Evolutionary conservation across 768 basidiomycete genomes (phyloP).

Genomic region (Mycena pura): DNA sequence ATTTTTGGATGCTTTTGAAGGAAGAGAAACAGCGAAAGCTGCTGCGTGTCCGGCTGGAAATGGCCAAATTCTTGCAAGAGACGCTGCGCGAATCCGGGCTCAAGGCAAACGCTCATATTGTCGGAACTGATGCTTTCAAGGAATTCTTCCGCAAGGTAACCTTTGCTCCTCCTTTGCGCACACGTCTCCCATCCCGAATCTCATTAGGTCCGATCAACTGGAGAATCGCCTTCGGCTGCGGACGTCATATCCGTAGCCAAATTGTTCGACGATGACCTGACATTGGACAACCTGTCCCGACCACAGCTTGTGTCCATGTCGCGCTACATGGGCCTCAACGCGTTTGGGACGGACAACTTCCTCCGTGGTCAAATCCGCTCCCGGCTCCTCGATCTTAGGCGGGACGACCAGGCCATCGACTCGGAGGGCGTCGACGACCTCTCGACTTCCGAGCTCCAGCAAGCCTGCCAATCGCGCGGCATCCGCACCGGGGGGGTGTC

Average conservation of each 20-base stretch:
- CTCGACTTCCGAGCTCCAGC: conserved; percentile 90
- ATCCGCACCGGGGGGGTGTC: conserved; percentile 89
- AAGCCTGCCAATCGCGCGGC: conserved; percentile 92
- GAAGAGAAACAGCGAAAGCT: conserved; percentile 98
- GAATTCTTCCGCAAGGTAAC: conserved; percentile 97
- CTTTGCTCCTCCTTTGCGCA: background rate
- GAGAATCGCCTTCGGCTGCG: conserved; percentile 86
- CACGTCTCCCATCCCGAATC: background rate
- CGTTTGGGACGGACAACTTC: conserved; percentile 99
- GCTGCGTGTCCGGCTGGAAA: conserved; percentile 91
- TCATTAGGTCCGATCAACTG: conserved; percentile 85
- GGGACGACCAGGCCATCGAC: conserved; percentile 93
- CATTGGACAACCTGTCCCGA: conserved; percentile 95
- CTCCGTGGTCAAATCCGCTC: conserved; percentile 89
- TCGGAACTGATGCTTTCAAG: conserved; percentile 95
- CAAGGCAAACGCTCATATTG: conserved; percentile 91
- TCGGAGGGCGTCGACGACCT: conserved; percentile 90
- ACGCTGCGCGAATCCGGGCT: conserved; percentile 94
- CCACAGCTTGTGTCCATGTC: conserved; percentile 99
- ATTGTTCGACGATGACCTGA: conserved; percentile 96
- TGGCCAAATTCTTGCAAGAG: conserved; percentile 99
- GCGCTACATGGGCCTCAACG: conserved; percentile 97
- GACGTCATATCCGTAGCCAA: conserved; percentile 96
- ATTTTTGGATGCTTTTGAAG: conserved; percentile 45
- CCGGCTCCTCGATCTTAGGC: conserved; percentile 79